Conservation (phyloP, 2,329 filamentous ascomycete genomes). For the Proliferodiscus dingleyae region DNA sequence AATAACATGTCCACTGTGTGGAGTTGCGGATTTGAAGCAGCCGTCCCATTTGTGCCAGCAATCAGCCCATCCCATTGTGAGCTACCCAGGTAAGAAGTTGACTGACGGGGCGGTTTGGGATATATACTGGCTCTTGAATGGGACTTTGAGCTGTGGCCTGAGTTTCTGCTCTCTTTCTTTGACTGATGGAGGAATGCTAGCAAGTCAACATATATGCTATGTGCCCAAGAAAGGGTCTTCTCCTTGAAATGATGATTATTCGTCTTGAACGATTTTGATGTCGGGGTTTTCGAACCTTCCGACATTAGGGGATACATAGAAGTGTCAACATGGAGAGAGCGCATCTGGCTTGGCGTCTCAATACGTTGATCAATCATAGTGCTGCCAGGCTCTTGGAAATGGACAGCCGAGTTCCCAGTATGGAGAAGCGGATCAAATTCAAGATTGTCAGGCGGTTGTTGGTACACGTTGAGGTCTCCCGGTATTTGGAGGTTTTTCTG, state of each 20-base stretch:
- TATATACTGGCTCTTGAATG: conserved; percentile 50
- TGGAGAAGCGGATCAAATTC: conserved; percentile 9
- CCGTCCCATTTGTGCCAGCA: conserved; percentile 3
- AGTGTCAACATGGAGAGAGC: conserved; percentile 4
- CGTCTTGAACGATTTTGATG: conserved; percentile 19
- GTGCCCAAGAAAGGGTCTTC: conserved; percentile 63
- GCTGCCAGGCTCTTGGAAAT: conserved; percentile 3
- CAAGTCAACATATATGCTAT: conserved; percentile 67
- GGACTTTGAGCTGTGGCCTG: conserved; percentile 33
- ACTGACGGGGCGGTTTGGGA: conserved; percentile 40
- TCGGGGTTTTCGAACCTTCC: conserved; percentile 22
- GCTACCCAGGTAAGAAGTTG: conserved; percentile 21
- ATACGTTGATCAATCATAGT: conserved; percentile 7
- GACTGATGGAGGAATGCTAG: conserved; percentile 58
- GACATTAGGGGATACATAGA: conserved; percentile 8
- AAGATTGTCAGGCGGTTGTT: conserved; percentile 5
- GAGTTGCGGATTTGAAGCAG: neutral
- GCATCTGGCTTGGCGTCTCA: neutral
- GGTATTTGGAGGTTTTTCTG: conserved; percentile 11
- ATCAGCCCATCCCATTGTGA: conserved; percentile 17
- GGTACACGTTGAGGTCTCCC: conserved; percentile 12
- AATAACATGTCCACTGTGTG: neutral
- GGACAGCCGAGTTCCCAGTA: conserved; percentile 2
- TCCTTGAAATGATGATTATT: conserved; percentile 56
- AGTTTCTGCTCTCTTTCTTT: conserved; percentile 43